A percentile compares a stretch with the other conserved stretches of the same genome.
Conservation (phyloP, 2,329 filamentous ascomycete genomes). For the Colletotrichum euphorbiae region DNA sequence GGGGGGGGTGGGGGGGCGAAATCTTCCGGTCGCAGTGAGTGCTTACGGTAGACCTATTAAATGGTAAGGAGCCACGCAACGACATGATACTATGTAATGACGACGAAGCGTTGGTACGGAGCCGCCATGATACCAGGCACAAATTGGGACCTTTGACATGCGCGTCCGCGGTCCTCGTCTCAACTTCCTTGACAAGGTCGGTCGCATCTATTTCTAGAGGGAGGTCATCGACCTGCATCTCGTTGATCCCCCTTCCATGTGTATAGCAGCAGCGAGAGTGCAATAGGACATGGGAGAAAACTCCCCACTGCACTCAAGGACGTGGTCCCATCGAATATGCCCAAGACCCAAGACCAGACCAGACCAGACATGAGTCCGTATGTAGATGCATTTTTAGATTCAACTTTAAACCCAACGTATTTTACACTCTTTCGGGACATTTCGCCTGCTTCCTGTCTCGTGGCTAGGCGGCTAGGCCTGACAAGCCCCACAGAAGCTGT, state of each 20-base stretch:
- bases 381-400: background rate
- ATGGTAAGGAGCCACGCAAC: background rate
- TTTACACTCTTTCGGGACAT: background rate
- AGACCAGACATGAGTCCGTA: background rate
- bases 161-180: constrained; percentile 10
- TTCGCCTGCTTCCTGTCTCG: background rate
- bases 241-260: background rate
- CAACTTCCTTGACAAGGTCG: constrained; percentile 27
- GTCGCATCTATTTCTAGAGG: constrained; percentile 18
- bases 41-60: no score
- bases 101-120: no score
- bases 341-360: background rate
- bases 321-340: background rate
- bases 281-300: background rate
- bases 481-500: constrained; percentile 23
- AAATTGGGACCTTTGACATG: constrained; percentile 1
- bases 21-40: no score
- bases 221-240: constrained; percentile 5
- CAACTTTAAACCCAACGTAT: background rate
- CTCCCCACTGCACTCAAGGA: background rate
- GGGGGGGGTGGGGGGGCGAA: no score
- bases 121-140: background rate
- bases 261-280: background rate
- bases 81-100: background rate
- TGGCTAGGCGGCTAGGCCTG: background rate